Base-by-base conservation (phyloP, 345 rosid genomes). In the Salix exigua region DNA sequence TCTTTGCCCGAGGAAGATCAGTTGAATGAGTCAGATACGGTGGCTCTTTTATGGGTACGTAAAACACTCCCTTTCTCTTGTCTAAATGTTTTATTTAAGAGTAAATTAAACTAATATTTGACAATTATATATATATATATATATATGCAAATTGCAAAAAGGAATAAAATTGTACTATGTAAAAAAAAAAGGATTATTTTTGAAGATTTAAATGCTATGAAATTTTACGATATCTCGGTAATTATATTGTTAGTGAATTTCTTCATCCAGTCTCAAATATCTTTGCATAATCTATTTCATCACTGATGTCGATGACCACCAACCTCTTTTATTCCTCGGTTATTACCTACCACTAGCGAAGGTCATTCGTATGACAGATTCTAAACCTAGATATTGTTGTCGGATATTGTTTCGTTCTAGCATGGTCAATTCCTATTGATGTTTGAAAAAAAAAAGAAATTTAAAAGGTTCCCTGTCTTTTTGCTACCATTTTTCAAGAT, bases 41-140 rank as follows among this genome's bases (percentile, higher is more conserved):
- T 84, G 50, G 83, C 93, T 35, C 83, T 91, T 46, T 60, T 89
- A 67, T 91, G 93, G 96, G 96, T 91, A 35, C 37, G 37, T 35
- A 86, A 83, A 58, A 69, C 46, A 13, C 25, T 55, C 60, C 10
- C 37, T 31, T 68, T 66, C 65, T 13, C 23, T 37, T 3, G 0
- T n/a, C 28, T 11, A 11, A 1, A 21, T 3, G 10, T n/a, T n/a
- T 31, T 31, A 3, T 26, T 31, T 31, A 30, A 31, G 33, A 31
- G 11, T 58, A 58, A 58, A 1, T 58, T 9, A 58, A 58, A 58
- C 62, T 1, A 58, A n/a, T 58, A n/a, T 58, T 2, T 55, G 28
- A 11, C 28, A 21, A 40, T 9, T 40, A 40, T 8, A 40, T 9
- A 40, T 1, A 38, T 38, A 38, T 1, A 38, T 40, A 33, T 40